Evolutionary conservation across 352 stramenopile species (phyloP), one percentile per base, ranked within the genome.

Genomic region (Pythium apleroticum): DNA sequence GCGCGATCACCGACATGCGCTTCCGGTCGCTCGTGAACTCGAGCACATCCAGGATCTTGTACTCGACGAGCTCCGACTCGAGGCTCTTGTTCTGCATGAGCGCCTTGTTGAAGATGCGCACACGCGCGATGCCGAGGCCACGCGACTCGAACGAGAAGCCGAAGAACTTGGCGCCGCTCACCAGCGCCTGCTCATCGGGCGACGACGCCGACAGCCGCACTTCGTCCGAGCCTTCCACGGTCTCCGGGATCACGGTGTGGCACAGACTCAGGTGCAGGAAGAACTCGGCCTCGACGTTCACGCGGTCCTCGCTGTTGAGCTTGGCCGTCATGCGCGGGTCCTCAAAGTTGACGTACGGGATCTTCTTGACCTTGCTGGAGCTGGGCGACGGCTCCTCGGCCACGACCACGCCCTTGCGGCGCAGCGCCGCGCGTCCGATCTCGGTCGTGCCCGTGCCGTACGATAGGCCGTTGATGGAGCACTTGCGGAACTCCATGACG

Each of bases 401-500:
- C 7, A 92, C 77, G 1, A 63, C 52, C 10, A 94, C 68, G 19
- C 85, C 83, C 68, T 90, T 90, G 35, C 81, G 80, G 3, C 72
- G 77, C 49, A 89, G 68, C 8, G 86, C 84, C 8, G 84, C 81
- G 14, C 80, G 76, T 22, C 88, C 86, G 60, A 94, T 93, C 59
- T 94, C 84, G 1, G 87, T 95, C 52, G 76, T 91, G 15, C 87
- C 85, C n/a, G 86, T 90, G 30, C 95, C 96, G 69, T 98, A 98
- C 15, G 87, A 81, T 49, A 96, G 77, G 50, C 91, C 92, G 60
- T 97, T 94, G 30, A 98, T 96, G 28, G 89, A 96, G 70, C 92
- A 98, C 59, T 97, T 96, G 52, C 98, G 97, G 72, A 99, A 99
- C 69, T 98, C 88, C 96, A 98, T 98, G 27, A 98, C 83, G 71